Percentiles rank a stretch among this genome's conserved stretches.
These are phyloP conservation scores for Spizellomyces sp. DNA, from an alignment of 192 early-diverging fungal genomes.

Conservation along the genomic window DNA sequence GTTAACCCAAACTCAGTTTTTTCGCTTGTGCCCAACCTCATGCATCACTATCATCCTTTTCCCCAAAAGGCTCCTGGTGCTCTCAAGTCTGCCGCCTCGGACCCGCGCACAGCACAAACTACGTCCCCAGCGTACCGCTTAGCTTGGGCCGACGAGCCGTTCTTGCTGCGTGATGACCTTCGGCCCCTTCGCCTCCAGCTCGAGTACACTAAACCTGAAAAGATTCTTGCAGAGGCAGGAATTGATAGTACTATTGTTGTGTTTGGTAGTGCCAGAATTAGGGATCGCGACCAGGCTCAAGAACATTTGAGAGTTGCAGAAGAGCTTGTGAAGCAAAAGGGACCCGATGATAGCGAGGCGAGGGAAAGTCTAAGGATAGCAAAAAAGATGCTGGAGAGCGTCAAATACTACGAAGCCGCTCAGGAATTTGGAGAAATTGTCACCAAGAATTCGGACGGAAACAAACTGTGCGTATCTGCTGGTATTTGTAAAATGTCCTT, in stretches of 20 bases:
- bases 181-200: slow-evolving; percentile 33
- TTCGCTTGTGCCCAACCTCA: slow-evolving; percentile 17
- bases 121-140: slow-evolving; percentile 28
- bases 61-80: slow-evolving; percentile 26
- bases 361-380: not conserved
- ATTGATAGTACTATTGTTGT: slow-evolving; percentile 43
- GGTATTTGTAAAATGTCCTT: slow-evolving; percentile 15
- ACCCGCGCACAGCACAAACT: slow-evolving; percentile 21
- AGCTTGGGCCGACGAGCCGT: slow-evolving; percentile 37
- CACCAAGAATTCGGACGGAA: slow-evolving; percentile 17
- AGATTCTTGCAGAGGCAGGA: slow-evolving; percentile 13
- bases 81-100: not conserved
- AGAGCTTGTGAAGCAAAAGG: not conserved
- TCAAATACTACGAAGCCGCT: slow-evolving; percentile 39
- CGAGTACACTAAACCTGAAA: slow-evolving; percentile 38
- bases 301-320: not conserved
- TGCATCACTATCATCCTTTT: slow-evolving; percentile 26
- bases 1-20: not conserved
- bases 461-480: not conserved
- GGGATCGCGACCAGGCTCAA: not conserved
- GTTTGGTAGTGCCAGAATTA: slow-evolving; percentile 39
- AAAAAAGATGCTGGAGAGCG: slow-evolving; percentile 7
- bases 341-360: not conserved
- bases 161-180: slow-evolving; percentile 33
- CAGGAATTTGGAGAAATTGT: slow-evolving; percentile 31